A percentile compares a stretch with the other conserved stretches of the same genome.
phyloP scores from a whole-genome alignment of 345 rosid species.

The Aurinia saxatilis region DNA sequence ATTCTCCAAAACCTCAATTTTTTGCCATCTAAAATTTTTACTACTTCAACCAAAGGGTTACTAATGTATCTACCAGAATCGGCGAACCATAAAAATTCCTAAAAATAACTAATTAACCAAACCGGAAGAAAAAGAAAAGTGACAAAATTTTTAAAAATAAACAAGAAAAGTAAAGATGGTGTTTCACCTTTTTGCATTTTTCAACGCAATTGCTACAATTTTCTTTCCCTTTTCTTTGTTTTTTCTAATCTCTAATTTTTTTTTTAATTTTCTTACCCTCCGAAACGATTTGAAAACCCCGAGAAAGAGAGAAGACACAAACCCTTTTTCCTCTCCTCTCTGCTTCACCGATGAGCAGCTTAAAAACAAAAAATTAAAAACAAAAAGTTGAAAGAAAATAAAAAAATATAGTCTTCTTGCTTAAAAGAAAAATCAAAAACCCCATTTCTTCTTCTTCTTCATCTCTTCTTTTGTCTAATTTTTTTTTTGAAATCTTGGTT shows the following conservation, averaged over 20 bases:
- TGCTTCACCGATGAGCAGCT: constrained; percentile 57
- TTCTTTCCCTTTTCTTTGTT: not conserved
- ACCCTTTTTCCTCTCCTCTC: constrained; percentile 18
- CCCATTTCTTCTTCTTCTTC: constrained; percentile 18
- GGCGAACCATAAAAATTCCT: too few relatives aligned
- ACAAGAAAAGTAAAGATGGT: too few relatives aligned
- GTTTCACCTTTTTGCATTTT: constrained; percentile 14
- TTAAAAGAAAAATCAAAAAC: constrained; percentile 31
- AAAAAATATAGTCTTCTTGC: too few relatives aligned
- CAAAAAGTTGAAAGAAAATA: not conserved
- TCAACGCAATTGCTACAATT: constrained; percentile 17
- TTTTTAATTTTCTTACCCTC: constrained; percentile 32
- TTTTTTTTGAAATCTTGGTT: constrained; percentile 1
- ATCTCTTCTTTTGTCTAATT: too few relatives aligned
- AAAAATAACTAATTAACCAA: too few relatives aligned
- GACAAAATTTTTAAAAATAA: too few relatives aligned
- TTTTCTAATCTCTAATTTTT: not conserved
- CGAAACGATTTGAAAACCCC: constrained; percentile 90
- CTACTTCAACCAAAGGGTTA: too few relatives aligned
- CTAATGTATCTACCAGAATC: too few relatives aligned
- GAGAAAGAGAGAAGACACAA: constrained; percentile 55
- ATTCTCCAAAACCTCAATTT: too few relatives aligned
- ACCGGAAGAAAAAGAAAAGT: too few relatives aligned
- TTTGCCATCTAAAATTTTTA: too few relatives aligned
- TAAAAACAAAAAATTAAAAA: constrained; percentile 19